Base-by-base conservation (phyloP, 192 early-diverging fungal species). In the Entomortierella lignicola region DNA sequence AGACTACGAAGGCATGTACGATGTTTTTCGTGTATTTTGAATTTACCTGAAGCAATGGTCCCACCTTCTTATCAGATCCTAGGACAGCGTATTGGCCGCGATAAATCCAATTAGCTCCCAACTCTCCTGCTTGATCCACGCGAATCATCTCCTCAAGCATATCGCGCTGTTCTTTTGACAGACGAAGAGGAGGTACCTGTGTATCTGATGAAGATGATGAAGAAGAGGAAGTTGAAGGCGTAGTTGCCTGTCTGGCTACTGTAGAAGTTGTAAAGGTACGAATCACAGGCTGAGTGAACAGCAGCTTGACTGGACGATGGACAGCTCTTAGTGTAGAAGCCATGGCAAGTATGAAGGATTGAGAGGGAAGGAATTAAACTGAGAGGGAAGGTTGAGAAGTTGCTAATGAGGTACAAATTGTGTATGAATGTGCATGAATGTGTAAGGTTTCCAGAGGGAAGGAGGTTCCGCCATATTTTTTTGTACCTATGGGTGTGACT, bases 91-190 rank as follows among this genome's bases (percentile, higher is more conserved):
- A 85, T 72, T 99, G 97, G n/a, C 96, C 97, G 72, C 90, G 91
- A 87, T 99, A 99, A 72, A 99, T 99, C 56, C 85, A 95, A 61
- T 97, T 94, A 27, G 97, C 97, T 1, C 95, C 97, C 5, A 96
- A 89, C 75, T 99, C 97, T 31, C 97, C 97, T 5, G 97, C 96
- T 55, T 99, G 97, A 77, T 99, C 95, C 30, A 99, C 92, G n/a
- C 97, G 94, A 30, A 99, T 89, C 89, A 97, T 94, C 42, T 83
- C 82, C 67, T 87, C 88, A 18, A 94, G 85, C 51, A 90, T 44
- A 13, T 85, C 68, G 50, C 87, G 85, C 66, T 94, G 87, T 20
- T 85, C 77, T 23, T 69, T 66, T 15, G 81, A 87, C 26, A 91
- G 52, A 15, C 63, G 71, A 29, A 79, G 63, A 23, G 75, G 75